Evolutionary conservation across 192 early-diverging fungal genomes (phyloP).

Genomic region (Coemansia sp.): DNA sequence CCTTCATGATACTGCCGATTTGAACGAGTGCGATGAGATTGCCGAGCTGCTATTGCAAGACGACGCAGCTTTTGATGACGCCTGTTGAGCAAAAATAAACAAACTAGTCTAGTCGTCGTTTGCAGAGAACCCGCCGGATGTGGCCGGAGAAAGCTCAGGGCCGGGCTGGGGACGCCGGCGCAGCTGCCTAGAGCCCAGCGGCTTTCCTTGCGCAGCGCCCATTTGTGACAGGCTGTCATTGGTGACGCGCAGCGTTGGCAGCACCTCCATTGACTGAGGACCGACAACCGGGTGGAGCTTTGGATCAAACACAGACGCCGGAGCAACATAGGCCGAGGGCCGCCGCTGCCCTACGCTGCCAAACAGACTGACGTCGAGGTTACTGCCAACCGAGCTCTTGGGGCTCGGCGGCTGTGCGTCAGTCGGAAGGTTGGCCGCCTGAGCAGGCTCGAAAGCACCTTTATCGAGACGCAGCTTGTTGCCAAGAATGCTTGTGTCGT

Average conservation of each 20-base stretch:
- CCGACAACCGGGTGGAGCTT: constrained; percentile 36
- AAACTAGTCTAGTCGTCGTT: neutral
- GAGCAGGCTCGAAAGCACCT: no score
- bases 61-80: neutral
- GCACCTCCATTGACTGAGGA: constrained; percentile 32
- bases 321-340: constrained; percentile 6
- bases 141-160: constrained; percentile 5
- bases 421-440: no score
- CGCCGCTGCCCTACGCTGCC: neutral
- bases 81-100: neutral
- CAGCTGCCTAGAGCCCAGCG: neutral
- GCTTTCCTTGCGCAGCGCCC: neutral
- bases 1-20: neutral
- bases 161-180: neutral
- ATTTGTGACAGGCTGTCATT: neutral
- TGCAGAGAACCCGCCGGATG: neutral
- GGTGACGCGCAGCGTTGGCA: constrained; percentile 9
- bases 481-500: constrained; percentile 17
- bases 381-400: neutral
- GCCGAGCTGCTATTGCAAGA: neutral
- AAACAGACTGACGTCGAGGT: neutral
- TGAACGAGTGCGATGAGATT: constrained; percentile 5
- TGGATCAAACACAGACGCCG: constrained; percentile 8
- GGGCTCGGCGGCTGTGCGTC: neutral
- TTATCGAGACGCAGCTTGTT: constrained; percentile 17